These are phyloP conservation scores for Ramularia endophylla DNA, from an alignment of 2,329 filamentous ascomycete species.

Conservation along the genomic window DNA sequence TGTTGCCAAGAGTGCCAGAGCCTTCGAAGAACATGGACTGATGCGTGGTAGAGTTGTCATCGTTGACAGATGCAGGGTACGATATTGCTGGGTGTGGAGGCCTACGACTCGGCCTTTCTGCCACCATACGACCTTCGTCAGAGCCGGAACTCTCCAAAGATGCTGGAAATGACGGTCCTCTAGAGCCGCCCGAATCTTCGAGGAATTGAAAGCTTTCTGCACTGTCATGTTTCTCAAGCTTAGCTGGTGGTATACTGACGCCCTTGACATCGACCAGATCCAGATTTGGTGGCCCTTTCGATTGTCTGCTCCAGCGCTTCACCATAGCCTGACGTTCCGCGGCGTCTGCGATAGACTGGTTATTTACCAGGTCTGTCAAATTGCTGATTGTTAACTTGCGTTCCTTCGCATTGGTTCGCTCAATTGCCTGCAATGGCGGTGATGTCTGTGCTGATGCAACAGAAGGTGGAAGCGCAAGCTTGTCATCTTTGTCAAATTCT, in stretches of 20 bases:
- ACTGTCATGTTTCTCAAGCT: constrained; percentile 50
- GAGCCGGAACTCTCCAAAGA: constrained; percentile 38
- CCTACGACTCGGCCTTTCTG: constrained; percentile 17
- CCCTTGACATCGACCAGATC: constrained; percentile 18
- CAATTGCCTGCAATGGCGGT: not conserved
- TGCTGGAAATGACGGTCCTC: constrained; percentile 47
- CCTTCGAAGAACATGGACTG: constrained; percentile 18
- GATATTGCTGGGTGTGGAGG: constrained; percentile 3
- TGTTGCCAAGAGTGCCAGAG: constrained; percentile 14
- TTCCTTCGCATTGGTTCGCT: constrained; percentile 3
- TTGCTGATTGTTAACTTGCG: constrained; percentile 19
- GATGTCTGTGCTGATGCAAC: constrained; percentile 12
- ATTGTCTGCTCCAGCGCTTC: constrained; percentile 23
- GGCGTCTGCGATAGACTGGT: constrained; percentile 11
- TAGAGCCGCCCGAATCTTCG: constrained; percentile 55
- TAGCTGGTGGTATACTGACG: constrained; percentile 26
- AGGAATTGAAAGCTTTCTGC: constrained; percentile 60
- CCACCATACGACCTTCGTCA: constrained; percentile 15
- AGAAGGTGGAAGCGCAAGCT: constrained; percentile 23
- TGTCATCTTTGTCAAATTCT: constrained; percentile 20
- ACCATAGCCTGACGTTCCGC: constrained; percentile 18
- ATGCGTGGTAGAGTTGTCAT: constrained; percentile 3
- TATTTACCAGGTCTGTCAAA: constrained; percentile 20
- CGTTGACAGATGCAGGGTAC: constrained; percentile 5
- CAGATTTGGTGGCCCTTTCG: constrained; percentile 23